Evolutionary conservation across 805 yeast species (phyloP), one percentile per base, ranked within the genome.

Genomic region (Spathaspora hagerdaliae): DNA sequence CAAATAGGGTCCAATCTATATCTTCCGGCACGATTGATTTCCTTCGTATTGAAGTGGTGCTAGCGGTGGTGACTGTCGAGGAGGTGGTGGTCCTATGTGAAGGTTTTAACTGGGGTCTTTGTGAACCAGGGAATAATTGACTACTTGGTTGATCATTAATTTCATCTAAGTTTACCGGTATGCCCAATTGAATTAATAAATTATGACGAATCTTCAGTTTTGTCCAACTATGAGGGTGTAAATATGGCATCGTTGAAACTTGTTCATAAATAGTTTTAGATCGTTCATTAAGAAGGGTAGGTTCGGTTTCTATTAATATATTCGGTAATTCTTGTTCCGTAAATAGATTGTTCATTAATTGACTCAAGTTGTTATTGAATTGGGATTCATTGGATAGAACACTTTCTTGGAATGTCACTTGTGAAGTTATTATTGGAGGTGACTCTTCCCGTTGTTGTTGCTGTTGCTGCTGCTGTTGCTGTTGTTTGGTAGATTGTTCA

Each of bases 121-220:
- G 24, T 19, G 24, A 19, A 36, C 19, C 27, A 7, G 39, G 26
- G n/a, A 31, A 42, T 2, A 14, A 36, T 33, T 13, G 51, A 33
- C 32, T 14, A 24, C n/a, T n/a, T n/a, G 35, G 14, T 24, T 31
- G 26, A 11, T 48, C 44, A 3, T 49, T 51, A 15, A 71, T 39
- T 48, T 83, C 86, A 59, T 83, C 89, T 12, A 83, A 65, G 54
- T 84, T 83, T 36, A 86, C 77, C 0, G 95, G 95, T 2, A 88
- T 75, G 1, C 91, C 90, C 38, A 88, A 65, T 27, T 81, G 76
- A 14, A 83, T 68, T 31, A 85, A 68, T 31, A 88, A 62, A 52
- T 78, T 80, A 53, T 85, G 77, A 42, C 90, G 77, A 24, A 85
- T 74, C 14, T 81, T 71, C 57, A 87, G 83, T 44, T 74, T 74